phyloP scores from a whole-genome alignment of 805 yeast genomes.

The Monosporozyma aerobia region DNA sequence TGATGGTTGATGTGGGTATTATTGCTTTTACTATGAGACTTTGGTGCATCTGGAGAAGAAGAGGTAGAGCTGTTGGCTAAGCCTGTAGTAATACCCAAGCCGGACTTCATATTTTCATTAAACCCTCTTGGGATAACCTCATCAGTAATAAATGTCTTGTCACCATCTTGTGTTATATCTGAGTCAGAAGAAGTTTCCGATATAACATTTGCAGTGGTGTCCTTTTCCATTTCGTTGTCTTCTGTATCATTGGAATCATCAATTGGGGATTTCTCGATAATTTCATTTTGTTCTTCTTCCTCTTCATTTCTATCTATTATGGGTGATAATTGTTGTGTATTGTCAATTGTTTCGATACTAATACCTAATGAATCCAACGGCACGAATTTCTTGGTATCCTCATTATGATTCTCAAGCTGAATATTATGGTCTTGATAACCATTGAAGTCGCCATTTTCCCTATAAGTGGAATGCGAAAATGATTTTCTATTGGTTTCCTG shows the following conservation, averaged over 20 bases:
- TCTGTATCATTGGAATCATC: not conserved
- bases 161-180: not conserved
- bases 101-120: not conserved
- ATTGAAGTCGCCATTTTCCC: not conserved
- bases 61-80: not conserved
- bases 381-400: not conserved
- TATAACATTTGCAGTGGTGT: slow-evolving; percentile 3
- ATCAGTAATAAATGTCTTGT: not conserved
- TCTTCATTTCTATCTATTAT: not conserved
- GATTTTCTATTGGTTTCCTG: slow-evolving; percentile 8
- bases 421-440: not conserved
- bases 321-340: not conserved
- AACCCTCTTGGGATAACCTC: not conserved
- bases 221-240: not conserved
- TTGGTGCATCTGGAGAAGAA: not conserved
- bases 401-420: not conserved
- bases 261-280: not conserved
- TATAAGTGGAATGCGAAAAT: not conserved
- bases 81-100: not conserved
- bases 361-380: slow-evolving; percentile 15
- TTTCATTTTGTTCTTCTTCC: not conserved
- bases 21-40: not conserved
- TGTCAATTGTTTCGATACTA: not conserved
- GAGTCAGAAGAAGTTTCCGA: slow-evolving; percentile 1
- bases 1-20: not conserved